phyloP scores from a whole-genome alignment of 768 basidiomycete species.

The Grammothele lineata region DNA sequence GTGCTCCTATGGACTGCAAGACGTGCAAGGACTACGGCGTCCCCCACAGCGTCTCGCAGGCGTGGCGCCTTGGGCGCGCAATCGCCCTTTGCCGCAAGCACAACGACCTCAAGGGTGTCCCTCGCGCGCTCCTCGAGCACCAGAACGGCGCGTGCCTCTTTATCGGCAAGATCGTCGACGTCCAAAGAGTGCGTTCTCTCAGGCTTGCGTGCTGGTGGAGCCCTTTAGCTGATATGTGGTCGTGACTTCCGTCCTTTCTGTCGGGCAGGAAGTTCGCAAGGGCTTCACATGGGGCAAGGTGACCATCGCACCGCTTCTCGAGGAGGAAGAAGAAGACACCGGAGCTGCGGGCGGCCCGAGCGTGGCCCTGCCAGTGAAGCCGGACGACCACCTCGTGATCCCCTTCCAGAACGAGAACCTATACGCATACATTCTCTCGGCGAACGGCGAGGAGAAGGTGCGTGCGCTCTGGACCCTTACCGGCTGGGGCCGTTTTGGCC shows the following conservation, averaged over 20 bases:
- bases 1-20: constrained; percentile 22
- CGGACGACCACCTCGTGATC: constrained; percentile 36
- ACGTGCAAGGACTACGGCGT: constrained; percentile 29
- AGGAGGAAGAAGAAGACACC: constrained; percentile 27
- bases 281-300: constrained; percentile 31
- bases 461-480: neutral
- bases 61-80: constrained; percentile 61
- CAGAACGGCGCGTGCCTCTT: constrained; percentile 44
- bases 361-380: constrained; percentile 19
- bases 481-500: neutral
- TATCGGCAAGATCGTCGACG: constrained; percentile 56
- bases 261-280: constrained; percentile 25
- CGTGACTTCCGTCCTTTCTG: neutral
- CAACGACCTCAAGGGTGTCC: constrained; percentile 35
- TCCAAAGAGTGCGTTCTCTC: too few species aligned
- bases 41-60: constrained; percentile 50
- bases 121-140: constrained; percentile 26
- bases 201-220: neutral
- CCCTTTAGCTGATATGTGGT: neutral
- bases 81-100: constrained; percentile 47
- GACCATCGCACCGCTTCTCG: constrained; percentile 25
- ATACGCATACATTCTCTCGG: constrained; percentile 35
- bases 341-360: constrained; percentile 5
- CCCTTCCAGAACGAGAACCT: constrained; percentile 66
- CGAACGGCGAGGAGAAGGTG: constrained; percentile 29